phyloP scores from a whole-genome alignment of 306 rosid genomes.

The Sicyos edulis region DNA sequence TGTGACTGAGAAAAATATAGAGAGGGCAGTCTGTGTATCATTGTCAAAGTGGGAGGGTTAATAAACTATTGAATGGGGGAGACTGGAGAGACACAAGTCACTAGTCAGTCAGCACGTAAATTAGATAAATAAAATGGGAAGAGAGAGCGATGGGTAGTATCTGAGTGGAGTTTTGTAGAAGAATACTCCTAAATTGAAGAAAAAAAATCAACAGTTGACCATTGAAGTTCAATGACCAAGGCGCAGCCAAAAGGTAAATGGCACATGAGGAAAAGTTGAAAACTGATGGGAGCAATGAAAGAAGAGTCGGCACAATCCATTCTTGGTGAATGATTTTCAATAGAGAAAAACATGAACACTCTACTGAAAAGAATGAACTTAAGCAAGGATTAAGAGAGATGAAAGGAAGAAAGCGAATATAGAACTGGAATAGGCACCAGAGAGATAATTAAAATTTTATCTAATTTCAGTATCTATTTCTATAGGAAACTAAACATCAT shows the following conservation, averaged over 20 bases:
- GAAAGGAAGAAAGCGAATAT: background rate
- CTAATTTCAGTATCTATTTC: background rate
- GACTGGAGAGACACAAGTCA: background rate
- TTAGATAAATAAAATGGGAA: background rate
- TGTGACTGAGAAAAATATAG: background rate
- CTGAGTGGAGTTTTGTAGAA: background rate
- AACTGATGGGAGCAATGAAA: background rate
- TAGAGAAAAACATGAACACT: background rate
- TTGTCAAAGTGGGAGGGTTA: background rate
- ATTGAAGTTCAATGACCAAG: background rate
- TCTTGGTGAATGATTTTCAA: background rate
- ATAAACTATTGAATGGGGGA: background rate
- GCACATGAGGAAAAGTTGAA: background rate
- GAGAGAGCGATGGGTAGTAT: background rate
- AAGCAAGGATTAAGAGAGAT: background rate
- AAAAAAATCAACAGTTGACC: background rate
- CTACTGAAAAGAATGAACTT: background rate
- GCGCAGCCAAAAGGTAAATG: background rate
- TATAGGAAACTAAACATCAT: background rate
- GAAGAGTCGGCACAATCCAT: background rate
- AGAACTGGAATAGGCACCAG: background rate
- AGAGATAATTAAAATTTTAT: background rate
- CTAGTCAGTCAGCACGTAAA: background rate
- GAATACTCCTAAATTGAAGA: background rate
- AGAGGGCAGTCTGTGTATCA: background rate